A percentile compares a stretch with the other conserved stretches of the same genome.
phyloP scores from a whole-genome alignment of 345 rosid genomes.

The Bruguiera sexangula region DNA sequence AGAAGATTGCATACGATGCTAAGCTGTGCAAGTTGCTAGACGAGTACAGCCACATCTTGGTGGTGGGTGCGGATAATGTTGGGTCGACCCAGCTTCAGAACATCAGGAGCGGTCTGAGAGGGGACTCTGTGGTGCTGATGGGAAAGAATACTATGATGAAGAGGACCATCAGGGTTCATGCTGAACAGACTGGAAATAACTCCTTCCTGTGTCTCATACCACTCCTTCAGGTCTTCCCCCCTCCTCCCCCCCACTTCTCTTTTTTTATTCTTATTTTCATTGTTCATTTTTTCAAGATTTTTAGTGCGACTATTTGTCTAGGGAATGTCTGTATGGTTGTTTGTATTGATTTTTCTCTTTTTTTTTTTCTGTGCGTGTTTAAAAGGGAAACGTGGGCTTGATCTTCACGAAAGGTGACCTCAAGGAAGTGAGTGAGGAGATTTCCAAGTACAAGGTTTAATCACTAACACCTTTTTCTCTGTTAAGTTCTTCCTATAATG shows the following conservation, averaged over 20 bases:
- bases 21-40: constrained; percentile 77
- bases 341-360: not conserved
- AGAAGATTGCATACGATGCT: constrained; percentile 76
- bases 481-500: not conserved
- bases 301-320: not conserved
- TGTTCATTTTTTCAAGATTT: not conserved
- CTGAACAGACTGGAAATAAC: constrained; percentile 67
- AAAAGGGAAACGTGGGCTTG: constrained; percentile 88
- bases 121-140: constrained; percentile 85
- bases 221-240: constrained; percentile 65
- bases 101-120: constrained; percentile 75
- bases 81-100: constrained; percentile 93
- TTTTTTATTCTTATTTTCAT: not conserved
- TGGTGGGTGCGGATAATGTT: constrained; percentile 83
- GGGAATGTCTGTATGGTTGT: not conserved
- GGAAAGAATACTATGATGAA: constrained; percentile 99
- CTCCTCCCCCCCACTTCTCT: not conserved
- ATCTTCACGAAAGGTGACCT: constrained; percentile 96
- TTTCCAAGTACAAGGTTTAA: constrained; percentile 84
- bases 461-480: not conserved
- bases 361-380: not conserved
- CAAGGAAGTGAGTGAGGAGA: constrained; percentile 95
- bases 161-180: constrained; percentile 69
- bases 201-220: constrained; percentile 61
- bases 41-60: constrained; percentile 70